Percentiles rank a stretch among this genome's conserved stretches.
Conservation (phyloP, 2,329 filamentous ascomycete species). For the Scedosporium dehoogii region DNA sequence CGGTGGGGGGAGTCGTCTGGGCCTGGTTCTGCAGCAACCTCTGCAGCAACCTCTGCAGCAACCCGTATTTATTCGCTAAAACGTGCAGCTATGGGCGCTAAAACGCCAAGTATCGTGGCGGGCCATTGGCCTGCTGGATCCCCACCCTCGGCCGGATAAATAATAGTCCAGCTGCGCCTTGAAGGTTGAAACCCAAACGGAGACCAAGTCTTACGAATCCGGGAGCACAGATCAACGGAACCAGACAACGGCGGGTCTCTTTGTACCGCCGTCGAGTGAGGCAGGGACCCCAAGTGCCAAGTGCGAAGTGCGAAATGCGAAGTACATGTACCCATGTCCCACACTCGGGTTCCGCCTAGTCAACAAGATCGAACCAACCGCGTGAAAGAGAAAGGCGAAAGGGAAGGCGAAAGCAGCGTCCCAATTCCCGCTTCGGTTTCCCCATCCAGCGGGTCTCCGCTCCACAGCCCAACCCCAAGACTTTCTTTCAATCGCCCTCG, state of each 20-base stretch:
- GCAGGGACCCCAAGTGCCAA: too few species aligned
- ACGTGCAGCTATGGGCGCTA: background rate
- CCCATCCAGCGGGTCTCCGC: background rate
- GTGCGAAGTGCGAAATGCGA: too few species aligned
- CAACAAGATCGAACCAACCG: background rate
- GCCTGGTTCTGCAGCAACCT: background rate
- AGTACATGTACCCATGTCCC: too few species aligned
- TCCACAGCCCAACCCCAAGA: background rate
- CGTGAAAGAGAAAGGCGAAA: background rate
- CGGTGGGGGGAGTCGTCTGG: too few species aligned
- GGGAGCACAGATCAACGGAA: background rate
- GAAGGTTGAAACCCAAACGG: background rate
- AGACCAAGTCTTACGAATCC: background rate
- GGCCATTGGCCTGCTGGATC: background rate
- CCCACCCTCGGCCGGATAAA: background rate
- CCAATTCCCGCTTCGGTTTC: background rate
- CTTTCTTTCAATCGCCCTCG: background rate
- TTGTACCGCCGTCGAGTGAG: too few species aligned
- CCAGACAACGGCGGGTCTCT: background rate
- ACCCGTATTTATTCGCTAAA: constrained; percentile 1
- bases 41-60: too few species aligned
- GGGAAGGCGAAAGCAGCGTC: too few species aligned
- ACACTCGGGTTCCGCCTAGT: too few species aligned
- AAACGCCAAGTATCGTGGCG: background rate
- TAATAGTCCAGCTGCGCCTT: background rate